phyloP scores from a whole-genome alignment of 176 grass and related monocot species.

The Musa beccarii region DNA sequence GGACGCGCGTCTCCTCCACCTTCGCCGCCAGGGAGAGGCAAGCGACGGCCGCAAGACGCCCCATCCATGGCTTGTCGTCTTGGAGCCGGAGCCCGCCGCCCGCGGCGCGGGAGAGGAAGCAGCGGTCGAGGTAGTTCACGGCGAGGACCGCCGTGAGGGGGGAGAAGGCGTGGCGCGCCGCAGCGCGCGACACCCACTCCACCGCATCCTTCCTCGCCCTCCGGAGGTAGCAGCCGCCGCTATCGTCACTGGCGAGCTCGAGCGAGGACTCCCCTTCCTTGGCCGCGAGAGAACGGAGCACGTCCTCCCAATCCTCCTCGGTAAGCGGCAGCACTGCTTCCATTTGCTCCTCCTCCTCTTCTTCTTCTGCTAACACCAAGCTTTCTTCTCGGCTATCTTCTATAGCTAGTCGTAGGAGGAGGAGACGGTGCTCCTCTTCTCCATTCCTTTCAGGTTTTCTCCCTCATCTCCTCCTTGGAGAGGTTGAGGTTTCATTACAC shows the following conservation, averaged over 20 bases:
- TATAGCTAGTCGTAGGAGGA: too few species aligned
- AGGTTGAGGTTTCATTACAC: too few species aligned
- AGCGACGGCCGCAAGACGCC: constrained; percentile 49
- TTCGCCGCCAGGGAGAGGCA: constrained; percentile 73
- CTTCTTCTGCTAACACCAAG: too few species aligned
- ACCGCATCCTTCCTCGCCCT: constrained; percentile 37
- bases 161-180: constrained; percentile 42
- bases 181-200: constrained; percentile 32
- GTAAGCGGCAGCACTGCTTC: too few species aligned
- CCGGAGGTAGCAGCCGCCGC: constrained; percentile 18
- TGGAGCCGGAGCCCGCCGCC: constrained; percentile 33
- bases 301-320: constrained; percentile 3
- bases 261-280: constrained; percentile 22
- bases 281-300: neutral
- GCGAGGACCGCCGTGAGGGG: constrained; percentile 55
- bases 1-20: constrained; percentile 68
- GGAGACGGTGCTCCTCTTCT: too few species aligned
- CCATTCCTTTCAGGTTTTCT: too few species aligned
- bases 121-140: constrained; percentile 64
- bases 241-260: neutral
- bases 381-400: too few species aligned
- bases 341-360: too few species aligned
- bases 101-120: constrained; percentile 34
- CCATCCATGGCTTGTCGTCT: constrained; percentile 49
- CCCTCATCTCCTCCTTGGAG: too few species aligned